Evolutionary conservation across 306 rosid species (phyloP), one percentile per base, ranked within the genome.

Genomic region (Casuarina glauca): DNA sequence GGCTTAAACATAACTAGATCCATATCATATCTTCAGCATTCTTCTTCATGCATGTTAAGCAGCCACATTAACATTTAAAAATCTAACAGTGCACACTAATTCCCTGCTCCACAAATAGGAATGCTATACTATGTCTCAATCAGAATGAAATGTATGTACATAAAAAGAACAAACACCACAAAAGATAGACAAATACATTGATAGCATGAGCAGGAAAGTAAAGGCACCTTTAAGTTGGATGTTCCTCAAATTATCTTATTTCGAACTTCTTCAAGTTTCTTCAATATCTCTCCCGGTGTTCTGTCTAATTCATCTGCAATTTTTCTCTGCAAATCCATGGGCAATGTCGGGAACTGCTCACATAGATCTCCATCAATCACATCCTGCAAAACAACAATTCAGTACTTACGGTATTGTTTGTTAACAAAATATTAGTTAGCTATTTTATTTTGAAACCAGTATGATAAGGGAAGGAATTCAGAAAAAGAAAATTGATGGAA

Each of bases 291-390:
- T 69, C 93, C 99, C 0, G 99, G 99, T 39, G 97, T 95, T 87
- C 97, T 86, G 82, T 93, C 99, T 84, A 95, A 79, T 82, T 95
- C 99, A 86, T 90, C 97, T 0, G 97, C 97, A 90, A 95, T 95
- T 79, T 95, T 95, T 77, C 94, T 91, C 90, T 95, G 99, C 86
- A 95, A 76, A 86, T 95, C 99, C 87, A 90, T 76, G 39, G 99
- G 99, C 85, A 93, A 78, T 62, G 99, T 89, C 39, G 99, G 99
- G 82, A 78, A 95, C 84, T 95, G 99, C 89, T 95, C 99, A 6
- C 99, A 95, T 13, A 95, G 94, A 88, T 95, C 99, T 57, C 99
- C 99, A 84, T 93, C 99, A 70, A 94, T 94, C 77, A 94, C 97
- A 82, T 95, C 97, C 98, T 95, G 86, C 87, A 85, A 58, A 76